Base-by-base conservation (phyloP, 2,329 filamentous ascomycete species). In the Cladophialophora immunda region DNA sequence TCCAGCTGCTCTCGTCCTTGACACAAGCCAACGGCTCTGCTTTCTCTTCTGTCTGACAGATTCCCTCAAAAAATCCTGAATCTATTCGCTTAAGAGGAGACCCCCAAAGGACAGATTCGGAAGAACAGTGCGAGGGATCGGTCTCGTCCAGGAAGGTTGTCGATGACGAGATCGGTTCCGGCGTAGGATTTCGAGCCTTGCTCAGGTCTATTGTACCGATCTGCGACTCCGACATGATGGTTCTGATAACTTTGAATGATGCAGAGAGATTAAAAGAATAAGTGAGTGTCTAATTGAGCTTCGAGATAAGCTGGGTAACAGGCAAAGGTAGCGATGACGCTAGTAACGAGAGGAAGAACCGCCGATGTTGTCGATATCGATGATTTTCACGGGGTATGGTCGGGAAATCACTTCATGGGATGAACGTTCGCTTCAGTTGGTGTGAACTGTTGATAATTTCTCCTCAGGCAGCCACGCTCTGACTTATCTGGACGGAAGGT, bases 381-480 rank as follows among this genome's bases (percentile, higher is more conserved):
- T 45, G 17, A n/a, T 50, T 25, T 50, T 11, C 9, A 50, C 8
- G 5, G 8, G 15, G 22, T 50, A 27, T 50, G 19, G 38, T 2
- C n/a, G 11, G 11, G 6, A 19, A 50, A 4, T 27, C 22, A 50
- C 19, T 50, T 19, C 19, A 50, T 13, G 13, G 9, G 45, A 50
- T 50, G 11, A 4, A 50, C 9, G 9, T 15, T 13, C 19, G 13
- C 8, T 22, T 50, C 45, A 25, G 15, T 50, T 50, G 45, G 27
- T 50, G 45, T 50, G 45, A 50, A 11, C 19, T 50, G 19, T 60
- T 52, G 57, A 50, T 60, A 38, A 50, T 47, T 50, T 29, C 38
- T 50, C 36, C 25, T 62, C 59, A 61, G 59, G 59, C 47, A 62
- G 15, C 59, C 47, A 29, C 59, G 27, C 17, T 29, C 50, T 5